Evolutionary conservation across 345 rosid species (phyloP).

Genomic region (Syzygium aqueum): DNA sequence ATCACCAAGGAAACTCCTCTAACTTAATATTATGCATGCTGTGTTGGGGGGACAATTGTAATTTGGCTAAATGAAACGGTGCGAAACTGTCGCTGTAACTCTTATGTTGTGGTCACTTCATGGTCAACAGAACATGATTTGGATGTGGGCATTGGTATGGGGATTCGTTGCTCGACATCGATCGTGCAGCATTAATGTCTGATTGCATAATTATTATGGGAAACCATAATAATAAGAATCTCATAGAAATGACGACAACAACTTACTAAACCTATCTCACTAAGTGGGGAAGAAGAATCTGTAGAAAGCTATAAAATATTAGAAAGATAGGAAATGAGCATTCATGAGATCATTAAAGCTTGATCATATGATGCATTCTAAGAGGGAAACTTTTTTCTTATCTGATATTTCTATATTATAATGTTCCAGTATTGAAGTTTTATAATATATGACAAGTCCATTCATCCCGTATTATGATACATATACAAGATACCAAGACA

Average conservation of each 20-base stretch:
- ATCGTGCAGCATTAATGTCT: not conserved
- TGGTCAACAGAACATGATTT: not conserved
- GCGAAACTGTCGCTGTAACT: not conserved
- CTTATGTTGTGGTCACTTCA: not conserved
- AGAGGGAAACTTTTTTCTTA: not conserved
- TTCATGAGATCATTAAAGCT: not conserved
- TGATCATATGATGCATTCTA: not conserved
- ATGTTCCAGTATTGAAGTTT: not conserved
- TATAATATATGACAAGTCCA: not conserved
- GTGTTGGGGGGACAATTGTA: not conserved
- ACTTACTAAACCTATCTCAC: not conserved
- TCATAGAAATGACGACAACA: not conserved
- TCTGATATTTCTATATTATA: not conserved
- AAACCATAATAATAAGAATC: not conserved
- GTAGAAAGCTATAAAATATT: not conserved
- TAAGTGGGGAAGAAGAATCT: not conserved
- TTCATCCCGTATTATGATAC: not conserved
- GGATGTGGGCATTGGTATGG: not conserved
- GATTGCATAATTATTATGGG: not conserved
- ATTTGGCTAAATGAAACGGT: not conserved
- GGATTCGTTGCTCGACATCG: not conserved
- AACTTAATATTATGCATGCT: not conserved
- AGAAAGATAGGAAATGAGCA: not conserved
- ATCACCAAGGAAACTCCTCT: not conserved
- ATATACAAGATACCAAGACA: not conserved